Evolutionary conservation across 139 green algal species (phyloP).

Genomic region (Chlamydomonas incerta): DNA sequence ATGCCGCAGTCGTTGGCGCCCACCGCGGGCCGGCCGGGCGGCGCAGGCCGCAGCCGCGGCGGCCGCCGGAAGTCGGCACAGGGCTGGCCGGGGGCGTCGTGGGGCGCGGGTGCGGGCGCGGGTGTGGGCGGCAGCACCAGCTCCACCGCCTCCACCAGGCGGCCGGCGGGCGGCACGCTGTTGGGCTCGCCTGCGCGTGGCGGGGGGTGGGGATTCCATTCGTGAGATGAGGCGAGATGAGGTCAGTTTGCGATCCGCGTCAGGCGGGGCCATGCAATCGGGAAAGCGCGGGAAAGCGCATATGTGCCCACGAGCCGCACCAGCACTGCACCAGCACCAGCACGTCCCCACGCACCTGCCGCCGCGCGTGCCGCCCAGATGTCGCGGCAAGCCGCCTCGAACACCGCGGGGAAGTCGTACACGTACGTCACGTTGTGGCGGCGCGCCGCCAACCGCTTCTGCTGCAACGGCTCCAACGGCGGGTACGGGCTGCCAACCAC

Average conservation of each 20-base stretch:
- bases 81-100: not conserved
- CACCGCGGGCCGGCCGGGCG: conserved; percentile 48
- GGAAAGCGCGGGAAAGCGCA: too few relatives aligned
- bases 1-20: conserved; percentile 92
- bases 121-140: conserved; percentile 65
- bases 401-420: conserved; percentile 97
- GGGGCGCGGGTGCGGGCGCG: not conserved
- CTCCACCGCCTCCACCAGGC: conserved; percentile 82
- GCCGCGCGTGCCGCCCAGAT: conserved; percentile 77
- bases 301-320: not conserved
- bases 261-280: too few relatives aligned
- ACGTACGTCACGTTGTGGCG: conserved; percentile 91
- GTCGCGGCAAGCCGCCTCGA: conserved; percentile 87
- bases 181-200: conserved; percentile 54
- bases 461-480: conserved; percentile 83
- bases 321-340: not conserved
- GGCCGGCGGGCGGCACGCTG: conserved; percentile 58
- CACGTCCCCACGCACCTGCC: conserved; percentile 41
- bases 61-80: conserved; percentile 47
- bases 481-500: conserved; percentile 79
- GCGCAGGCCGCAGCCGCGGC: conserved; percentile 38
- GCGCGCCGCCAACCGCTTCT: conserved; percentile 82
- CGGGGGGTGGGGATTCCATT: too few relatives aligned
- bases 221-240: too few relatives aligned
- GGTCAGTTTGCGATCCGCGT: too few relatives aligned